Evolutionary conservation across 805 yeast genomes (phyloP).

Genomic region (Grigorovia humatica): DNA sequence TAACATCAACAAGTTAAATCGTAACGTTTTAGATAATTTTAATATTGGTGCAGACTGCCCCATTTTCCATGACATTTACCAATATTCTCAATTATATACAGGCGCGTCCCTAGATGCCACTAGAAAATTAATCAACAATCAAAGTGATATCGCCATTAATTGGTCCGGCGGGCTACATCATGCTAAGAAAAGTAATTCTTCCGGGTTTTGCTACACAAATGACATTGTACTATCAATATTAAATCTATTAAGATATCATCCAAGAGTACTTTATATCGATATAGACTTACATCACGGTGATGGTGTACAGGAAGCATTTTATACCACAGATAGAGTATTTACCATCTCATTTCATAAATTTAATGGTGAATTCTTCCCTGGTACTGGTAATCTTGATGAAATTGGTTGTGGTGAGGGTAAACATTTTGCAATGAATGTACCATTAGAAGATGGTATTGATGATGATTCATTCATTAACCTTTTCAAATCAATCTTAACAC

Average conservation of each 20-base stretch:
- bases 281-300: conserved; percentile 92
- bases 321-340: conserved; percentile 85
- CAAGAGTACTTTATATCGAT: conserved; percentile 79
- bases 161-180: conserved; percentile 93
- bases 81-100: conserved; percentile 68
- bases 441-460: conserved; percentile 86
- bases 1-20: conserved; percentile 45
- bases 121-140: conserved; percentile 66
- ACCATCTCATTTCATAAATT: conserved; percentile 86
- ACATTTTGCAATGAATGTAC: conserved; percentile 76
- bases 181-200: conserved; percentile 82
- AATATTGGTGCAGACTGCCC: conserved; percentile 96
- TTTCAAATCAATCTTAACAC: conserved; percentile 73
- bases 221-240: conserved; percentile 81
- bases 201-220: conserved; percentile 85
- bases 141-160: conserved; percentile 84
- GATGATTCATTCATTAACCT: conserved; percentile 47
- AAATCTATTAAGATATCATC: conserved; percentile 69
- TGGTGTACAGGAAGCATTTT: conserved; percentile 91
- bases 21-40: conserved; percentile 45
- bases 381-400: conserved; percentile 81
- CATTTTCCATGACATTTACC: conserved; percentile 68
- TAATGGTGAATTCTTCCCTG: conserved; percentile 85
- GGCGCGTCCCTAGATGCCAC: conserved; percentile 91
- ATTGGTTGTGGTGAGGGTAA: conserved; percentile 79